These are phyloP conservation scores for Orbilia javanica DNA, from an alignment of 2,329 filamentous ascomycete species.

Conservation along the genomic window DNA sequence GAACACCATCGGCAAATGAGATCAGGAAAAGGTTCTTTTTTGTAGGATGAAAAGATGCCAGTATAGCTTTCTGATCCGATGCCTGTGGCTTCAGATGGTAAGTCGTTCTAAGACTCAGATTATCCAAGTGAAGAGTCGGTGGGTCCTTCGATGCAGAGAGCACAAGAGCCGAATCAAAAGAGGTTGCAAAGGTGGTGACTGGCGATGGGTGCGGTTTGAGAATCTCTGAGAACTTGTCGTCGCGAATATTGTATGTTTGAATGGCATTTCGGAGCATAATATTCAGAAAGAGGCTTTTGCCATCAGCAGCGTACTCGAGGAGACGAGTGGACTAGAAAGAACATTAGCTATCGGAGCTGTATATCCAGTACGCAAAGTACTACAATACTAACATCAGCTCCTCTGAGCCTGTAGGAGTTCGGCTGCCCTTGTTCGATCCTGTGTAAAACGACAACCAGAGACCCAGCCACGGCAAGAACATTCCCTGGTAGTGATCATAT, in stretches of 20 bases:
- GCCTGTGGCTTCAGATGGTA: conserved; percentile 60
- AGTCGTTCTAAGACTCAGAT: conserved; percentile 61
- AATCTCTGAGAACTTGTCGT: conserved; percentile 60
- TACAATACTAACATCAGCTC: conserved; percentile 59
- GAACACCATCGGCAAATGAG: conserved; percentile 61
- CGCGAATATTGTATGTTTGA: conserved; percentile 61
- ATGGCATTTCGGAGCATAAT: conserved; percentile 61
- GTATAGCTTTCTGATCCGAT: conserved; percentile 60
- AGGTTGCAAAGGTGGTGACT: conserved; percentile 61
- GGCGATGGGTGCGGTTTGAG: conserved; percentile 61
- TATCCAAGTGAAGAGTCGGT: conserved; percentile 61
- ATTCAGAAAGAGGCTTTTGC: conserved; percentile 61
- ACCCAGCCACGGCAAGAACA: conserved; percentile 61
- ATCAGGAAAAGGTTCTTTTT: conserved; percentile 61
- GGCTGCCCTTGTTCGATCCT: conserved; percentile 61
- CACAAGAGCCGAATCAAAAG: conserved; percentile 61
- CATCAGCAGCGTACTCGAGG: conserved; percentile 62
- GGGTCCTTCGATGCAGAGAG: conserved; percentile 61
- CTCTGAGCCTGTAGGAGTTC: conserved; percentile 62
- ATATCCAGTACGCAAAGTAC: neutral
- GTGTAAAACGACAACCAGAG: conserved; percentile 61
- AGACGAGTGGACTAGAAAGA: conserved; percentile 56
- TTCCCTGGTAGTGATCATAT: conserved; percentile 43
- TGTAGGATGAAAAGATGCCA: conserved; percentile 61
- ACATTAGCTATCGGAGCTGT: conserved; percentile 16